Evolutionary conservation across 129 eudicot genomes (phyloP).

Genomic region (Flaveria linearis): DNA sequence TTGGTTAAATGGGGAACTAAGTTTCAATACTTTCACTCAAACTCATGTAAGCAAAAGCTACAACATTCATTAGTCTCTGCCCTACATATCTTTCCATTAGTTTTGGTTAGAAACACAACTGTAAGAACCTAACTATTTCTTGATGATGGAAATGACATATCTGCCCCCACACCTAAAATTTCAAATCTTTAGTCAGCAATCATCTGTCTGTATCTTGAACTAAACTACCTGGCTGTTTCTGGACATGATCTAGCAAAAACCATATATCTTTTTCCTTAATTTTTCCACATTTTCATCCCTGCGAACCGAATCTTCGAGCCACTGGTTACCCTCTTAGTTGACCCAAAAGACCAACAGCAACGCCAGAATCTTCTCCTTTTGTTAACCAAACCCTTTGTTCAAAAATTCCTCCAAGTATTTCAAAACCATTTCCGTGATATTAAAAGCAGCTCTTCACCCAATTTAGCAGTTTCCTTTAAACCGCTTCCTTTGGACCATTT

Average conservation of each 20-base stretch:
- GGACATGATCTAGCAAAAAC: slow-evolving; percentile 65
- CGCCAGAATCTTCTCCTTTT: slow-evolving; percentile 39
- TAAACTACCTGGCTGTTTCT: slow-evolving; percentile 46
- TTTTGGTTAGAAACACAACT: slow-evolving; percentile 32
- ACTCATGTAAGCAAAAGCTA: slow-evolving; percentile 6
- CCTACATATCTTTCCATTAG: slow-evolving; percentile 31
- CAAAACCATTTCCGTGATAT: slow-evolving; percentile 67
- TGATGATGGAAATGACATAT: slow-evolving; percentile 28
- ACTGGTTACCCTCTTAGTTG: slow-evolving; percentile 69
- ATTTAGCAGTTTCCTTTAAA: slow-evolving; percentile 46
- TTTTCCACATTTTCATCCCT: slow-evolving; percentile 57
- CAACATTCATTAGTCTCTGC: slow-evolving; percentile 24
- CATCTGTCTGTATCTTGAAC: slow-evolving; percentile 28
- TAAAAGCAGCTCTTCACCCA: slow-evolving; percentile 53
- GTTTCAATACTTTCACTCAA: slow-evolving; percentile 19
- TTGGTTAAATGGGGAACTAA: slow-evolving; percentile 10
- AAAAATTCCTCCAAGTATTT: slow-evolving; percentile 59
- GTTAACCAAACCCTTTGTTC: slow-evolving; percentile 44
- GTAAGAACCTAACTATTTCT: slow-evolving; percentile 13
- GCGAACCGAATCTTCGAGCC: slow-evolving; percentile 55
- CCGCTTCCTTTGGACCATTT: slow-evolving; percentile 52
- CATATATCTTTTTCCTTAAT: slow-evolving; percentile 57
- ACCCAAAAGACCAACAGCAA: slow-evolving; percentile 52
- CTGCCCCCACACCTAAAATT: slow-evolving; percentile 23
- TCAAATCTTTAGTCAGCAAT: slow-evolving; percentile 41